Base-by-base conservation (phyloP, 208 protist genomes). In the Trypanosoma congolense region DNA sequence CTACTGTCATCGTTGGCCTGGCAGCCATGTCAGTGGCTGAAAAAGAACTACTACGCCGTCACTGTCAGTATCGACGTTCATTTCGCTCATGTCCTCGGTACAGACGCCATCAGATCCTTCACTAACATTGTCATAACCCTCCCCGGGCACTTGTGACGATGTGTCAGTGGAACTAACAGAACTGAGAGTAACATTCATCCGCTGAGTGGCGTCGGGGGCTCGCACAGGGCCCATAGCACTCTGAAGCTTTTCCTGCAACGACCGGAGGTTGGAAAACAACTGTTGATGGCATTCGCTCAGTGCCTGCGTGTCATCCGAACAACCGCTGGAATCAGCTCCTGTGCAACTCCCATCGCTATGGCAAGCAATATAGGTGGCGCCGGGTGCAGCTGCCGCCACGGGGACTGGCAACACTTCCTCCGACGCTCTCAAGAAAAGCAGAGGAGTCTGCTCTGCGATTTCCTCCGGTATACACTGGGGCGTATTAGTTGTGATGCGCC, bases 1-100 rank as follows among this genome's bases (percentile, higher is more conserved):
- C 82, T 16, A 77, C 75, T 21, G 77, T 85, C 77, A 90, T 81
- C 4, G 66, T 77, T 3, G 82, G 81, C 31, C 75, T 59, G 25
- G 61, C 29, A 8, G 35, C 43, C n/a, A 45, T 57, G 14, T 51
- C 52, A 9, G 24, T 21, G 22, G 61, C 58, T 3, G 62, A 61
- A 2, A 48, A 1, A 14, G 55, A 73, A 26, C 44, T 54, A 29
- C n/a, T n/a, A 51, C 10, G 33, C 47, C 50, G 44, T n/a, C 24
- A 58, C 49, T 58, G 30, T 44, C 56, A 38, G 44, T 26, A 49
- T 52, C 71, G 21, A 26, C 60, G 42, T 42, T 62, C 0, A 33
- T 40, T 8, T 21, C 40, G 33, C 51, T 54, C 24, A 21, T 25
- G 12, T 6, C 21, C 6, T n/a, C 21, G 42, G 10, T 46, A 24